These are phyloP conservation scores for Sanghuangporus sanghuang DNA, from an alignment of 1,284 basidiomycete genomes.

Conservation along the genomic window DNA sequence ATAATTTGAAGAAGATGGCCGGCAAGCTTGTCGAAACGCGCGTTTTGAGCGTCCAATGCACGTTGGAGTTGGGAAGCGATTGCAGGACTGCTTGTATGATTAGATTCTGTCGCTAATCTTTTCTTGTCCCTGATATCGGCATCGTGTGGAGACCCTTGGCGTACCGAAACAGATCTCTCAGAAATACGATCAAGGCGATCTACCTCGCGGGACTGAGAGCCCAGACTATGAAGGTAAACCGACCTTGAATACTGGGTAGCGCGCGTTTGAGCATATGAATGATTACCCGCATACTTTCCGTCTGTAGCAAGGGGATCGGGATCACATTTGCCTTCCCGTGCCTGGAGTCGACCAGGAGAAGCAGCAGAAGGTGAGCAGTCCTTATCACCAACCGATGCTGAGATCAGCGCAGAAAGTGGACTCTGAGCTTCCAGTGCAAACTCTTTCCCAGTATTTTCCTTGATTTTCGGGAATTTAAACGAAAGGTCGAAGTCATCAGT, in stretches of 20 bases:
- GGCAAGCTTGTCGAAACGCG: slow-evolving; percentile 17
- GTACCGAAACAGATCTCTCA: slow-evolving; percentile 8
- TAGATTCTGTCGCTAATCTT: background rate
- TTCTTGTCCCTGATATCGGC: background rate
- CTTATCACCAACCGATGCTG: background rate
- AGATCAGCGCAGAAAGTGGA: slow-evolving; percentile 9
- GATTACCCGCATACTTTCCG: background rate
- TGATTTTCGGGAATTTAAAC: background rate
- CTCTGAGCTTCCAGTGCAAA: slow-evolving; percentile 12
- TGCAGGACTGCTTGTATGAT: background rate
- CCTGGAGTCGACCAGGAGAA: background rate
- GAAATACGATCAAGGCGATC: slow-evolving; percentile 15
- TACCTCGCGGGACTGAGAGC: background rate
- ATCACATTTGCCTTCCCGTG: background rate
- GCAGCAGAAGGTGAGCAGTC: background rate
- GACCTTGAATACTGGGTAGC: background rate
- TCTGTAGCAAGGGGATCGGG: background rate
- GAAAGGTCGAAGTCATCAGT: background rate
- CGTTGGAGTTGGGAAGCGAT: slow-evolving; percentile 4
- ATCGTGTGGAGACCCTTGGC: background rate
- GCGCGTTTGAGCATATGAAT: background rate
- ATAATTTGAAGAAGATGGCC: slow-evolving; percentile 16
- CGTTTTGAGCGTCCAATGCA: slow-evolving; percentile 12
- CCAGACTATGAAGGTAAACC: background rate
- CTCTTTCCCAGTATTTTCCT: background rate